Conservation (phyloP, 164 flowering plant species). For the Saururus chinensis region DNA sequence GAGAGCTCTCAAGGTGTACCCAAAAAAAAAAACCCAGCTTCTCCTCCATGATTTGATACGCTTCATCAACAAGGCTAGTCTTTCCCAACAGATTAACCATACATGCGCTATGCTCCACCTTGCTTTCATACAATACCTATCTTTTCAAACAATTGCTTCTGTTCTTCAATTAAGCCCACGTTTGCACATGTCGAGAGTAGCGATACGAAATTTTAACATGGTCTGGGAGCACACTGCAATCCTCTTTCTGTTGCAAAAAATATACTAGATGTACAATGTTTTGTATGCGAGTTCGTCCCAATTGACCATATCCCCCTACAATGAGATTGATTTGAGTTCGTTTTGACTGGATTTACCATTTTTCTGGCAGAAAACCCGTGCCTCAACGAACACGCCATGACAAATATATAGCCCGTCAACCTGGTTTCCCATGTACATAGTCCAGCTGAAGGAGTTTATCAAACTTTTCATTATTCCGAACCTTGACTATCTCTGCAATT, state of each 20-base stretch:
- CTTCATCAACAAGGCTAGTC: slow-evolving; percentile 48
- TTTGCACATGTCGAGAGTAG: slow-evolving; percentile 69
- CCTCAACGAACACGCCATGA: too few relatives aligned
- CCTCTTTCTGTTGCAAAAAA: slow-evolving; percentile 50
- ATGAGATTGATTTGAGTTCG: too few relatives aligned
- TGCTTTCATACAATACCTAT: slow-evolving; percentile 51
- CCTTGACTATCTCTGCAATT: slow-evolving; percentile 78
- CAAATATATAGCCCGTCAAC: too few relatives aligned
- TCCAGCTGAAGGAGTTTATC: too few relatives aligned
- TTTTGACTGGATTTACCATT: too few relatives aligned
- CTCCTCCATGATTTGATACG: slow-evolving; percentile 33
- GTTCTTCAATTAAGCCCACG: slow-evolving; percentile 51
- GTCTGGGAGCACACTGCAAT: slow-evolving; percentile 33
- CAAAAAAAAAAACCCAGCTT: slow-evolving; percentile 42
- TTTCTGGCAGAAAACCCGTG: too few relatives aligned
- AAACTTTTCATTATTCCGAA: slow-evolving; percentile 48
- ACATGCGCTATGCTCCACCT: too few relatives aligned
- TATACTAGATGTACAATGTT: slow-evolving; percentile 34
- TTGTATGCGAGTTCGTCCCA: too few relatives aligned
- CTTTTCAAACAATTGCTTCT: slow-evolving; percentile 31
- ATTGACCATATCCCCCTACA: too few relatives aligned
- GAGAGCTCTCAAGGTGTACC: too few relatives aligned
- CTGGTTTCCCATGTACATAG: too few relatives aligned
- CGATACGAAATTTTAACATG: slow-evolving; percentile 56
- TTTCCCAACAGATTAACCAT: slow-evolving; percentile 73